Evolutionary conservation across 2,329 filamentous ascomycete species (phyloP), one percentile per base, ranked within the genome.

Genomic region (Penicillium sp.): DNA sequence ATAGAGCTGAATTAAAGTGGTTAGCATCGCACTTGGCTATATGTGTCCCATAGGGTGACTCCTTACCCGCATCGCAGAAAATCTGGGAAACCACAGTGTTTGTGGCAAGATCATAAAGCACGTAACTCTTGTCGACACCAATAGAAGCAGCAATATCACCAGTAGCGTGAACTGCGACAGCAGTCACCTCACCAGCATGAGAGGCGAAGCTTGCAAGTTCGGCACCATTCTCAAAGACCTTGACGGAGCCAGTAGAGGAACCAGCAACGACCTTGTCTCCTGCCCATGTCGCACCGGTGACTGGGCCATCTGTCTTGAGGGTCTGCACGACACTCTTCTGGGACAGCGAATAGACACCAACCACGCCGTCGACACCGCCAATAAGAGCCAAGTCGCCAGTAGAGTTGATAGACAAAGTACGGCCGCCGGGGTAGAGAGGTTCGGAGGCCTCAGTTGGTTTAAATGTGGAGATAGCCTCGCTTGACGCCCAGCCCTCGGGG

Each of bases 71-170:
- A 73, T 93, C 87, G 25, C 86, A 88, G 71, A 88, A 94, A 40
- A 92, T 84, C 63, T 93, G 90, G 52, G 87, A 88, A 45, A 92
- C 84, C 27, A 86, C 83, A 66, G 86, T 83, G 68, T 85, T 80
- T 4, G 79, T 80, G 21, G 80, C 73, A 38, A 97, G 74, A 62
- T 97, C 91, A 73, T 97, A 97, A 59, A 97, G 85, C 2, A 92
- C 85, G 68, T 96, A 91, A 72, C 89, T 93, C 83, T 96, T 97
- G 72, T 99, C 94, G 2, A 86, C 83, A 46, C 93, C 92, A 34
- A 94, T 89, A 0, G 93, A 96, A 2, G 90, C 93, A 45, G 97
- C 72, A 54, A 99, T 85, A 50, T 88, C 84, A 38, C 88, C 89
- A 61, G 89, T 88, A 1, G 94, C 91, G 71, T 99, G 94, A 8